Evolutionary conservation across 73 alveolate species (phyloP), one percentile per base, ranked within the genome.

Genomic region (Paramecium tetraurelia): DNA sequence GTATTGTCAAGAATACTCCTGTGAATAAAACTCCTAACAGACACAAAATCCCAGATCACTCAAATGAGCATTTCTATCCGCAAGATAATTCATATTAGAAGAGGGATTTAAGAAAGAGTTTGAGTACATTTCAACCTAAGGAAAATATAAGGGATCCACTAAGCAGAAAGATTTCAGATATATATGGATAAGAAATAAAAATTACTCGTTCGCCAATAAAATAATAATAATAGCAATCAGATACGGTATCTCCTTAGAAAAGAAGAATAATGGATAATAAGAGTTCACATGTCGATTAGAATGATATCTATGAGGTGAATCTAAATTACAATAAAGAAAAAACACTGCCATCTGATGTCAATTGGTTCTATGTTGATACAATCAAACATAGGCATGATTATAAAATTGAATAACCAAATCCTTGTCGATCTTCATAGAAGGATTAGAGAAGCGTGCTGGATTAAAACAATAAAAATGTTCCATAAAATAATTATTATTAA

Each of bases 361-460:
- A 72, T 72, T 72, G 86, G 86, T 72, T 72, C 18, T 36, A 72
- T 72, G 63, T 72, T 72, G 86, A 72, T 18, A 72, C 86, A 35
- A 72, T 72, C 11, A 72, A 72, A 40, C 86, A 72, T 72, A 72
- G 86, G 18, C 59, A 33, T 18, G 86, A 72, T 40, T 72, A 35
- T 72, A 33, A 72, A 38, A 72, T 72, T 12, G 59, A 72, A 16
- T 72, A 72, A 20, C 59, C 40, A 20, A 40, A 72, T 31, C 46
- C 40, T 31, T 12, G 22, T 35, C 57, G 86, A 12, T 72, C 86
- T 16, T 72, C 86, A 7, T 40, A 36, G 8, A 72, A 36, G 16
- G 86, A 72, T 72, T 40, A 72, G 59, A 72, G 86, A 72, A 72
- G 86, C 35, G 57, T 40, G 10, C 11, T 72, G 21, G 86, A 72